phyloP scores from a whole-genome alignment of 495 filamentous ascomycete species.

The Filosporella fistucella region DNA sequence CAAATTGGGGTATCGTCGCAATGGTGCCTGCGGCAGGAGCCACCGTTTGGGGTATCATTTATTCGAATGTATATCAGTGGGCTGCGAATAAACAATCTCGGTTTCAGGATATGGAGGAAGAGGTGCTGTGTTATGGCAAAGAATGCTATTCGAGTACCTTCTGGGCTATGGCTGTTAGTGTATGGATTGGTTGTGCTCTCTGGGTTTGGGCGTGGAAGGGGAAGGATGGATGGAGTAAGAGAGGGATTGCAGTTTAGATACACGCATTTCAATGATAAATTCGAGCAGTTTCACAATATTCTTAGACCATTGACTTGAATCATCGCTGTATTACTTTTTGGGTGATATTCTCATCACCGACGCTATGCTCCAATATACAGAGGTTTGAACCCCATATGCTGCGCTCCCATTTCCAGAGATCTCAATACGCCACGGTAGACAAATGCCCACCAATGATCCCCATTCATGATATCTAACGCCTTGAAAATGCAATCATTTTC shows the following conservation, averaged over 20 bases:
- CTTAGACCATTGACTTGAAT: no score
- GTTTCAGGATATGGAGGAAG: slow-evolving; percentile 30
- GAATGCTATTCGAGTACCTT: slow-evolving; percentile 74
- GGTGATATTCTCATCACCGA: no score
- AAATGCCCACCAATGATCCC: no score
- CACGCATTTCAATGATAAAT: no score
- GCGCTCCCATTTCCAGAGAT: no score
- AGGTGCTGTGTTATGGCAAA: slow-evolving; percentile 65
- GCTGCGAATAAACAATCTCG: slow-evolving; percentile 32
- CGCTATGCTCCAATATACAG: no score
- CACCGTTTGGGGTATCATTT: slow-evolving; percentile 79
- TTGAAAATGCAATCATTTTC: no score
- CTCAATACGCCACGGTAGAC: no score
- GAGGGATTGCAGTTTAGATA: slow-evolving; percentile 71
- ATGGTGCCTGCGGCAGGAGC: slow-evolving; percentile 85
- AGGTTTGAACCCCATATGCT: no score
- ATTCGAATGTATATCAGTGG: slow-evolving; percentile 74
- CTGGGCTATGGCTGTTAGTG: slow-evolving; percentile 73
- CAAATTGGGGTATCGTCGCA: slow-evolving; percentile 94
- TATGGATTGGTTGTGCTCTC: slow-evolving; percentile 70
- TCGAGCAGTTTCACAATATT: no score
- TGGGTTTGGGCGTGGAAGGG: slow-evolving; percentile 82
- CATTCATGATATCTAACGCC: no score
- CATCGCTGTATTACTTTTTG: no score
- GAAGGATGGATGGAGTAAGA: slow-evolving; percentile 65